A percentile compares a stretch with the other conserved stretches of the same genome.
phyloP scores from a whole-genome alignment of 345 rosid species.

The Eucalyptus microcorys region DNA sequence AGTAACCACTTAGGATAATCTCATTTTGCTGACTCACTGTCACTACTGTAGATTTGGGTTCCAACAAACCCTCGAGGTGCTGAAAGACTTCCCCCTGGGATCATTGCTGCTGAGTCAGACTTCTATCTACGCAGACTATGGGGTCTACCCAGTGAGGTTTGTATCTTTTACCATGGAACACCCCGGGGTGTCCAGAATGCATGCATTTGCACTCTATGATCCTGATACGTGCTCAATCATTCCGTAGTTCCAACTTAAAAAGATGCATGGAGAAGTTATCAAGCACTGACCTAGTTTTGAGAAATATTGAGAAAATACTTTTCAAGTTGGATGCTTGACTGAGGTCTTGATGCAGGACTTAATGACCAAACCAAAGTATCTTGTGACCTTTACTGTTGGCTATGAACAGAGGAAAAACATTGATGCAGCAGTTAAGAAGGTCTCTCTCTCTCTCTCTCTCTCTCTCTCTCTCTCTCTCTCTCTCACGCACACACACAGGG shows the following conservation, averaged over 20 bases:
- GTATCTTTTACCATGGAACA: background rate
- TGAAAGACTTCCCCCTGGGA: slow-evolving; percentile 84
- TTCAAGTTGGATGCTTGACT: background rate
- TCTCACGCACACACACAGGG: background rate
- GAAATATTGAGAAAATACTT: background rate
- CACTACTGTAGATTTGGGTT: slow-evolving; percentile 66
- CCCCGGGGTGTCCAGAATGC: background rate
- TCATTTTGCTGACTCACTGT: background rate
- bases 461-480: background rate
- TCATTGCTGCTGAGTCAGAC: slow-evolving; percentile 66
- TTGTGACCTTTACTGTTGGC: slow-evolving; percentile 92
- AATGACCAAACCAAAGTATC: slow-evolving; percentile 44
- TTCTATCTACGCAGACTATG: slow-evolving; percentile 64
- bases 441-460: background rate
- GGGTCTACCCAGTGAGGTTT: slow-evolving; percentile 83
- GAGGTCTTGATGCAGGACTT: slow-evolving; percentile 69
- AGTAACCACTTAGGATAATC: background rate
- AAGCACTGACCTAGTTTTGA: background rate
- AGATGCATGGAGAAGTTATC: background rate
- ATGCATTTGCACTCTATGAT: background rate
- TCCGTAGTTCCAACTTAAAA: background rate
- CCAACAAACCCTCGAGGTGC: slow-evolving; percentile 91
- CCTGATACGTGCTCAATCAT: background rate
- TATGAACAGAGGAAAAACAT: slow-evolving; percentile 63
- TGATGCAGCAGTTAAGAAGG: slow-evolving; percentile 80